Evolutionary conservation across 495 filamentous ascomycete genomes (phyloP), one percentile per base, ranked within the genome.

Genomic region (Penicillium cosmopolitanum): DNA sequence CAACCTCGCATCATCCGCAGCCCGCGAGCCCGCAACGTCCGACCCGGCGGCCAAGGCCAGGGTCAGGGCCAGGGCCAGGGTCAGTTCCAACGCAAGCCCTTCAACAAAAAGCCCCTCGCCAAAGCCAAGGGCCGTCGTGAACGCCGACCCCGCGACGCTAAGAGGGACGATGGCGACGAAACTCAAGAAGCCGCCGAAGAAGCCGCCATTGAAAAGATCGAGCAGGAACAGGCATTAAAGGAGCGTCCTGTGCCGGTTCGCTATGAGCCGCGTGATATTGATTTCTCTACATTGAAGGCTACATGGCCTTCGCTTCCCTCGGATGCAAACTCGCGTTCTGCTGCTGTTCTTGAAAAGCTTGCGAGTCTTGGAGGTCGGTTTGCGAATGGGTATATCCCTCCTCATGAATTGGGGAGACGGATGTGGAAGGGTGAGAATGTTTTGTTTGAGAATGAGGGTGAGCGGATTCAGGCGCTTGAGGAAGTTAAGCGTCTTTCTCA

Each of bases 251-350:
- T 51, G 5, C 66, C 74, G 10, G 59, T 70, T 50, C 74, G 71
- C 31, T 80, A 80, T 42, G 62, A 66, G 19, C 78, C 78, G 8
- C 58, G 61, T 28, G 51, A 66, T 0, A 68, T 73, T 48, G 60
- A 66, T 55, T 62, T 70, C 42, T 61, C 66, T 19, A 64, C 64
- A 34, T 50, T 80, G 51, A 68, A 65, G 48, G 66, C 75, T 43
- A 80, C 75, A 0, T 80, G 77, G 78, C 78, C 78, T 42, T 71
- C 75, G 42, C 57, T 81, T 9, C 77, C 78, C 6, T 72, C 68
- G 0, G 66, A 69, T 38, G 35, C 48, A 4, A 66, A 68, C n/a
- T 68, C 65, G 1, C 64, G 61, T 15, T 67, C 67, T 3, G 72
- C 69, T 40, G 68, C 73, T 10, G 63, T 80, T 31, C 43, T 72